Conservation (phyloP, 2,329 filamentous ascomycete genomes). For the Bretziella fagacearum region DNA sequence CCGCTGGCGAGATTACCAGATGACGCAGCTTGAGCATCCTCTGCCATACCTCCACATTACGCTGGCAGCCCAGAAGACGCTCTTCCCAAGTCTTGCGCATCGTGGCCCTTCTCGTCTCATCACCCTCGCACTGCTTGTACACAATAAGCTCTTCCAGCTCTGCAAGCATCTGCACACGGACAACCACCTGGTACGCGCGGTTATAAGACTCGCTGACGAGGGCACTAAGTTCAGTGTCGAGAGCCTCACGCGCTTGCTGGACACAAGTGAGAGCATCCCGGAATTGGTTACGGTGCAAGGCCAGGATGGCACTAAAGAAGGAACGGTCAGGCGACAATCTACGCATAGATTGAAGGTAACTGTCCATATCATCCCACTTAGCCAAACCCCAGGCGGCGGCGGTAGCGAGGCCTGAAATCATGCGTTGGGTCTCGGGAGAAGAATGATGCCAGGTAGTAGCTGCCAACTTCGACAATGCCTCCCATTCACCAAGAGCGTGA, state of each 20-base stretch:
- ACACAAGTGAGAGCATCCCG: slow-evolving; percentile 79
- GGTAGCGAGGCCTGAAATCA: slow-evolving; percentile 84
- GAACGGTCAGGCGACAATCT: slow-evolving; percentile 81
- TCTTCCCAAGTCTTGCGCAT: slow-evolving; percentile 95
- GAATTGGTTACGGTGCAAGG: slow-evolving; percentile 91
- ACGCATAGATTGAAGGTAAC: slow-evolving; percentile 90
- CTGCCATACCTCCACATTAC: slow-evolving; percentile 97
- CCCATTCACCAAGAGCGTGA: slow-evolving; percentile 95
- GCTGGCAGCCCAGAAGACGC: slow-evolving; percentile 82
- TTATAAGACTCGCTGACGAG: slow-evolving; percentile 98
- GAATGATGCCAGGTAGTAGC: slow-evolving; percentile 91
- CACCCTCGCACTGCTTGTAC: slow-evolving; percentile 79
- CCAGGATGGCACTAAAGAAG: slow-evolving; percentile 92
- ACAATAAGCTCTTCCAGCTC: slow-evolving; percentile 95
- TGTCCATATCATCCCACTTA: slow-evolving; percentile 98
- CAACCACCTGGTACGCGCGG: slow-evolving; percentile 91
- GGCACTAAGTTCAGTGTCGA: slow-evolving; percentile 90
- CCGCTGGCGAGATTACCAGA: slow-evolving; percentile 74
- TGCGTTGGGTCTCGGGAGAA: slow-evolving; percentile 67
- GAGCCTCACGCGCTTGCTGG: slow-evolving; percentile 74
- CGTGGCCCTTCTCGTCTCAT: slow-evolving; percentile 71
- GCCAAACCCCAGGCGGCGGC: slow-evolving; percentile 91
- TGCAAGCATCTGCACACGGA: slow-evolving; percentile 96
- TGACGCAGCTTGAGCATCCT: slow-evolving; percentile 90
- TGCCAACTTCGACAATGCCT: slow-evolving; percentile 71